These are phyloP conservation scores for Aspergillus sp. DNA, from an alignment of 2,329 filamentous ascomycete species.

Conservation along the genomic window DNA sequence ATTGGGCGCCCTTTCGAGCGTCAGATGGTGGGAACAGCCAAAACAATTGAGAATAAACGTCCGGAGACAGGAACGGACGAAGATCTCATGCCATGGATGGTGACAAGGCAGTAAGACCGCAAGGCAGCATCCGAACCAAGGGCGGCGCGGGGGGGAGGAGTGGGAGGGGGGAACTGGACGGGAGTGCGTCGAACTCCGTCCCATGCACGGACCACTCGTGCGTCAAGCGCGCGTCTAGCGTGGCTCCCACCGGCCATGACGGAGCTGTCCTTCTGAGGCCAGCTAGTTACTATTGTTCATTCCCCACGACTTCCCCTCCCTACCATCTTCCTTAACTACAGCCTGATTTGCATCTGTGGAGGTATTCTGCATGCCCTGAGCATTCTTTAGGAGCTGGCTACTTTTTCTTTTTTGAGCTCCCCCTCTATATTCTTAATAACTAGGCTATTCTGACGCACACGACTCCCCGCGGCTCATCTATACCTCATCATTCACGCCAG, in stretches of 20 bases:
- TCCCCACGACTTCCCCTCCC: background rate
- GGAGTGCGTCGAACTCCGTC: conserved; percentile 10
- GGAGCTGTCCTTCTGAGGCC: conserved; percentile 22
- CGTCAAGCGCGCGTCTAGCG: conserved; percentile 26
- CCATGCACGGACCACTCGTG: conserved; percentile 18
- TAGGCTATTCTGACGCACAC: background rate
- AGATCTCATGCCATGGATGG: conserved; percentile 22
- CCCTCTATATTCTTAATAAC: background rate
- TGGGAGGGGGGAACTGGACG: conserved; percentile 19
- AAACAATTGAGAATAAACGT: conserved; percentile 14
- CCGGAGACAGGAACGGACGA: conserved; percentile 13
- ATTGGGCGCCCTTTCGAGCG: conserved; percentile 2
- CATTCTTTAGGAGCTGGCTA: background rate
- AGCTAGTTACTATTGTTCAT: conserved; percentile 11
- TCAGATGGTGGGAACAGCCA: conserved; percentile 2
- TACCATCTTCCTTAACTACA: background rate
- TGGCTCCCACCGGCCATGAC: conserved; percentile 23
- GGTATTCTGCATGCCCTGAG: no score
- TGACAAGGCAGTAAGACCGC: conserved; percentile 19
- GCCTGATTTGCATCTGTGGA: background rate
- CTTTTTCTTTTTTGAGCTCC: background rate
- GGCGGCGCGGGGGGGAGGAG: conserved; percentile 21
- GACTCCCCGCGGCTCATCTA: background rate
- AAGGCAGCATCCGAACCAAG: conserved; percentile 21
- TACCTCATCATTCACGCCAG: background rate